Percentiles rank a stretch among this genome's conserved stretches.
phyloP scores from a whole-genome alignment of 306 rosid species.

The Gillenia trifoliata region DNA sequence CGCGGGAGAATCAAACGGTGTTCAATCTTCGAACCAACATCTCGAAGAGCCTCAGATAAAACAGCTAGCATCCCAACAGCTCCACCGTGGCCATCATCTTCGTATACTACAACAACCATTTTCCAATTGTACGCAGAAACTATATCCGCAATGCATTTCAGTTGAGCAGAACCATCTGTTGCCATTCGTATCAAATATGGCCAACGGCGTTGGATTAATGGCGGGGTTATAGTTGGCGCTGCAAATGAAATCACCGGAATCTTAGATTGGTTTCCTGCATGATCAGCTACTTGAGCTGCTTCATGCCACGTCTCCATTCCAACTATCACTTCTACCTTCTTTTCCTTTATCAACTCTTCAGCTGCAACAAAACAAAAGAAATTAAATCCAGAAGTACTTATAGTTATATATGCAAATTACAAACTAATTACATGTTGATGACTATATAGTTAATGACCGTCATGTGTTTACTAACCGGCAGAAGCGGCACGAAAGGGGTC shows the following conservation, averaged over 20 bases:
- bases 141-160: conserved; percentile 18
- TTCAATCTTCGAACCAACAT: conserved; percentile 43
- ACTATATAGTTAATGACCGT: not conserved
- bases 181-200: conserved; percentile 29
- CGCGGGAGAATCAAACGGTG: conserved; percentile 47
- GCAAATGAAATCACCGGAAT: conserved; percentile 28
- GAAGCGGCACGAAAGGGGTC: conserved; percentile 21
- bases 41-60: conserved; percentile 53
- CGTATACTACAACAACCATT: conserved; percentile 21
- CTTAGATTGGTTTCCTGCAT: conserved; percentile 2
- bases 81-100: conserved; percentile 26
- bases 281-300: conserved; percentile 19
- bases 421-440: no score
- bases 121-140: conserved; percentile 19
- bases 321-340: conserved; percentile 20
- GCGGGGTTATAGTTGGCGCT: conserved; percentile 21
- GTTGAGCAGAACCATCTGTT: conserved; percentile 6
- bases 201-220: conserved; percentile 23
- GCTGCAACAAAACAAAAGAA: conserved; percentile 1
- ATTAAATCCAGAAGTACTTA: no score
- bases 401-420: no score
- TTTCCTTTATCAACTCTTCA: conserved; percentile 23
- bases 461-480: conserved; percentile 9
- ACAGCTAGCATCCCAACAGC: conserved; percentile 39
- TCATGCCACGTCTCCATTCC: conserved; percentile 37